Evolutionary conservation across 2,329 filamentous ascomycete genomes (phyloP).

Genomic region (Fusarium gaditjirri): DNA sequence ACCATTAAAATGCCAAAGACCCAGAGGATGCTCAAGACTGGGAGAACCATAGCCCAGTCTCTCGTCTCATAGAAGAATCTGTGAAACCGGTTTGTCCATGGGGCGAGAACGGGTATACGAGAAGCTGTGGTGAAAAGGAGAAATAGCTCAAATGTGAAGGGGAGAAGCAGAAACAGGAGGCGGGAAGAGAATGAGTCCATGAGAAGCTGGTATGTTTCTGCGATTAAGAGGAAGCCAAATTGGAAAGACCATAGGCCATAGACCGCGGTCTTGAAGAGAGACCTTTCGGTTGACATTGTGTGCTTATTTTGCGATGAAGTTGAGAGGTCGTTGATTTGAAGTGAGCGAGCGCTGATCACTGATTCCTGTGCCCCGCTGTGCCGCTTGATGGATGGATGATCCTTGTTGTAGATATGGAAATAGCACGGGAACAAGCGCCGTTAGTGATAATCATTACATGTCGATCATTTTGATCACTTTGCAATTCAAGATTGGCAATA

Average conservation of each 20-base stretch:
- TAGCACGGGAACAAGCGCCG: background rate
- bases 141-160: slow-evolving; percentile 30
- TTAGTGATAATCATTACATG: background rate
- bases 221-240: slow-evolving; percentile 1
- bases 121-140: slow-evolving; percentile 39
- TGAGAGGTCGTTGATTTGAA: background rate
- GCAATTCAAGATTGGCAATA: background rate
- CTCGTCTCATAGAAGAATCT: slow-evolving; percentile 31
- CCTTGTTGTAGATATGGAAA: slow-evolving; percentile 17
- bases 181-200: background rate
- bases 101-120: slow-evolving; percentile 8
- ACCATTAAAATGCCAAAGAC: slow-evolving; percentile 12
- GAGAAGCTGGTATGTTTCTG: background rate
- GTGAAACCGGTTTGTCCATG: slow-evolving; percentile 1
- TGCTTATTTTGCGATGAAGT: background rate
- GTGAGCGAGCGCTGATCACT: slow-evolving; percentile 6
- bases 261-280: background rate
- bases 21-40: slow-evolving; percentile 31
- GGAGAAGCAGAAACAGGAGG: slow-evolving; percentile 7
- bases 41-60: slow-evolving; percentile 31
- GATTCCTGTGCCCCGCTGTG: slow-evolving; percentile 3
- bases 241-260: slow-evolving; percentile 26
- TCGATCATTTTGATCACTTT: background rate
- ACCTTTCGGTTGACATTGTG: slow-evolving; percentile 5
- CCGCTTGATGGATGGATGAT: slow-evolving; percentile 19